Evolutionary conservation across 441 rosid genomes (phyloP), one percentile per base, ranked within the genome.

Genomic region (Eutrema salsugineum): DNA sequence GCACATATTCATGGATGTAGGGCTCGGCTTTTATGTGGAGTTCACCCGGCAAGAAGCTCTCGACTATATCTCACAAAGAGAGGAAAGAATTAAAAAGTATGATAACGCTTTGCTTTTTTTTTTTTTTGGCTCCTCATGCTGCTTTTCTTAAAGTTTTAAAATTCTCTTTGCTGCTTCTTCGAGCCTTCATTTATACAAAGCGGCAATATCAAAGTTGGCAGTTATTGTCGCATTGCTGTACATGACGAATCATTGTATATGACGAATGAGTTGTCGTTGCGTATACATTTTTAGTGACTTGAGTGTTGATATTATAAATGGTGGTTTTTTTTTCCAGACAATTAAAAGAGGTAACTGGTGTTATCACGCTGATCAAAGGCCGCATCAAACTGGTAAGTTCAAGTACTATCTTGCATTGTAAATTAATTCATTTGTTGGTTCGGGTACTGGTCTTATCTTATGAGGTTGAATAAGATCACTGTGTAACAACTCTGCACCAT

Each of bases 11-110:
- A 85, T 93, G 75, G 94, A 88, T 67, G 60, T 91, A 70, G 98
- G 96, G 36, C 84, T 91, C 7, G 96, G 97, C 35, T 93, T 91
- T 66, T 87, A 91, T 64, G 97, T 89, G 64, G 94, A 91, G 80
- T 88, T 89, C 74, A 85, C 97, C 42, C 82, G 94, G 88, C 75
- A 86, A 38, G 99, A 94, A 82, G 99, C 96, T 73, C 80, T 92
- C 70, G 82, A 78, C 35, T 83, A 78, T 74, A 81, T 86, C 78
- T 50, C 91, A 42, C 55, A 76, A 49, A 84, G 89, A 76, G 96
- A 91, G 72, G 95, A 89, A 78, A 83, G 77, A 76, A 69, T 83
- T 48, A 76, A 77, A 71, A 81, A 85, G 94, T 91, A 77, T 17
- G 40, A 46, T 66, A 57, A 6, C 51, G 39, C 48, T 75, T 28